A percentile compares a stretch with the other conserved stretches of the same genome.
phyloP scores from a whole-genome alignment of 1,139 yeast genomes.

The Ogataea hybrid region DNA sequence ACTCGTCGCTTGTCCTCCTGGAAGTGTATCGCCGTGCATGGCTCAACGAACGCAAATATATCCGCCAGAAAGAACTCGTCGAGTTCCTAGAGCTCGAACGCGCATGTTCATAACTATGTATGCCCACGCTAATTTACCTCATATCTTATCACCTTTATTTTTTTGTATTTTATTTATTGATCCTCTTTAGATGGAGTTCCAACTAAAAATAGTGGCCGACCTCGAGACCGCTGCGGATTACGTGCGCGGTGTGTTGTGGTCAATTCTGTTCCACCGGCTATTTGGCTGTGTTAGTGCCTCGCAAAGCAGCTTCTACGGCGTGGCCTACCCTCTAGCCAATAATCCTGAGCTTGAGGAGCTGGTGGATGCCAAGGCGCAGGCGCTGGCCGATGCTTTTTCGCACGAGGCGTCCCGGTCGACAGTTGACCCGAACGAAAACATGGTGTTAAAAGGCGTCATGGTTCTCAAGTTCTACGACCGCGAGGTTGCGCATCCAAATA shows the following conservation, averaged over 20 bases:
- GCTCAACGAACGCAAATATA: constrained; percentile 14
- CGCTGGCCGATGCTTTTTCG: constrained; percentile 33
- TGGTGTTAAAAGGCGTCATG: constrained; percentile 19
- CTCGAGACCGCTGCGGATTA: constrained; percentile 25
- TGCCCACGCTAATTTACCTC: not conserved
- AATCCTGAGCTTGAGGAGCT: constrained; percentile 44
- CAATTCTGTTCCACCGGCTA: constrained; percentile 67
- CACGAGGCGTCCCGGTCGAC: constrained; percentile 3
- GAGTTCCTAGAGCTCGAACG: constrained; percentile 25
- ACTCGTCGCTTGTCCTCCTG: not conserved
- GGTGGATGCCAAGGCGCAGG: constrained; percentile 43
- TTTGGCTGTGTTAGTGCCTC: constrained; percentile 66
- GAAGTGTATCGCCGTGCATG: constrained; percentile 13
- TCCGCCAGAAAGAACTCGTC: constrained; percentile 14
- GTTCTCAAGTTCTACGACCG: constrained; percentile 29
- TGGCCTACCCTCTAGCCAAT: constrained; percentile 44
- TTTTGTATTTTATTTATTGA: constrained; percentile 2
- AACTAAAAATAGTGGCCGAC: constrained; percentile 22
- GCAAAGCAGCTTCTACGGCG: constrained; percentile 38
- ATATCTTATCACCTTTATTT: not conserved
- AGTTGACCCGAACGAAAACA: constrained; percentile 4
- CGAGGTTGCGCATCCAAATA: constrained; percentile 9
- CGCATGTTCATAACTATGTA: constrained; percentile 5
- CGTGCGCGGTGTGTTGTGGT: constrained; percentile 54
- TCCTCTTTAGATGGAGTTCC: constrained; percentile 24